Base-by-base conservation (phyloP, 805 yeast species). In the Candida maesae region DNA sequence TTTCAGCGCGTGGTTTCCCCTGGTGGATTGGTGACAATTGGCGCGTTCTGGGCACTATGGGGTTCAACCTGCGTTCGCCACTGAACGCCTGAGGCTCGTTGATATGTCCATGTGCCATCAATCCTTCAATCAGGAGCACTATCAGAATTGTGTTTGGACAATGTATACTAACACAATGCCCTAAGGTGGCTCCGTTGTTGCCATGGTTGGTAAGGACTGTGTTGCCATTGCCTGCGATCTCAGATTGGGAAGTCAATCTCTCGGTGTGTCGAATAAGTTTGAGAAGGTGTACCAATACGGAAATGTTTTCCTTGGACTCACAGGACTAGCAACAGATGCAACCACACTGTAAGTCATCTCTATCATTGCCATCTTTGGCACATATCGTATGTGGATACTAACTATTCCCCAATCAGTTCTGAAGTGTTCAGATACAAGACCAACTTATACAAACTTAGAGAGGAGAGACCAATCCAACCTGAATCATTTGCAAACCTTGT, bases 141-240 rank as follows among this genome's bases (percentile, higher is more conserved):
- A n/a, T n/a, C n/a, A n/a, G n/a, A n/a, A n/a, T n/a, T n/a, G n/a
- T n/a, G n/a, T n/a, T n/a, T n/a, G n/a, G n/a, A n/a, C n/a, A n/a
- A n/a, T 9, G 4, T 1, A 16, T 44, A 50, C 56, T 56, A 46
- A 58, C 53, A 30, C 9, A 14, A 5, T 10, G n/a, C n/a, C n/a
- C n/a, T n/a, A n/a, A 63, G 88, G 97, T 68, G 99, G 99, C 67
- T 76, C 95, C 49, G 96, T 95, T 38, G 95, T 95, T 25, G 99
- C 99, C 50, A 93, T 93, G 99, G 83, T 83, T 19, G 99, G 99
- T 56, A 90, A 95, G 61, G 97, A 89, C 54, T 93, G 99, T 72
- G 90, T 93, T 41, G 99, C 98, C 23, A 89, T 93, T 57, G 99
- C 97, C 4, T 83, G 93, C 55, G 99, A 93, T 67, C 71, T 93